Evolutionary conservation across 2,329 filamentous ascomycete genomes (phyloP).

Genomic region (Aspergillus oerlinghausenensis): DNA sequence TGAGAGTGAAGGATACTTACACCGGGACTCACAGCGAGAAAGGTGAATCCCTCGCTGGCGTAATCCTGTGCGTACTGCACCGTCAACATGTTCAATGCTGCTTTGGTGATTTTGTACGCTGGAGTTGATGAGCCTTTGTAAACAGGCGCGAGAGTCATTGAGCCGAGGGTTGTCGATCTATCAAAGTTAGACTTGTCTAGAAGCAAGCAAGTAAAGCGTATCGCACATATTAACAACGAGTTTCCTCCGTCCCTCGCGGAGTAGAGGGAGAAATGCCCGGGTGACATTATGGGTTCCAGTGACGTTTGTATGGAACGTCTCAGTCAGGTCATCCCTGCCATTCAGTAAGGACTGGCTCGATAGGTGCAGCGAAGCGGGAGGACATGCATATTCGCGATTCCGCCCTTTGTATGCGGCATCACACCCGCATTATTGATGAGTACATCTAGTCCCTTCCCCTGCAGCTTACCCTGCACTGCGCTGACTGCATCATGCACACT

Average conservation of each 20-base stretch:
- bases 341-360: neutral
- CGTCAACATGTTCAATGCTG: constrained; percentile 47
- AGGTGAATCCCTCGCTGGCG: constrained; percentile 37
- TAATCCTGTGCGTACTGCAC: constrained; percentile 26
- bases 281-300: constrained; percentile 38
- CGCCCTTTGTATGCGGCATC: constrained; percentile 12
- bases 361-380: neutral
- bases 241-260: constrained; percentile 38
- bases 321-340: constrained; percentile 32
- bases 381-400: constrained; percentile 23
- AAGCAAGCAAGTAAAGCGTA: neutral
- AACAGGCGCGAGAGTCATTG: constrained; percentile 27
- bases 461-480: constrained; percentile 29
- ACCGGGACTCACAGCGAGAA: constrained; percentile 42
- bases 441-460: constrained; percentile 43
- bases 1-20: constrained; percentile 26
- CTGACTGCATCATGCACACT: constrained; percentile 33
- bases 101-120: constrained; percentile 45
- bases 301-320: constrained; percentile 42
- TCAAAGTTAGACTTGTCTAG: neutral
- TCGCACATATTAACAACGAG: constrained; percentile 44
- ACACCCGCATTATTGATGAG: constrained; percentile 45
- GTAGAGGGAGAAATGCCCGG: constrained; percentile 35
- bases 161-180: constrained; percentile 43
- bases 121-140: constrained; percentile 24